A percentile compares a stretch with the other conserved stretches of the same genome.
phyloP scores from a whole-genome alignment of 371 early-diverging fungal species.

The Mucor saturninus region DNA sequence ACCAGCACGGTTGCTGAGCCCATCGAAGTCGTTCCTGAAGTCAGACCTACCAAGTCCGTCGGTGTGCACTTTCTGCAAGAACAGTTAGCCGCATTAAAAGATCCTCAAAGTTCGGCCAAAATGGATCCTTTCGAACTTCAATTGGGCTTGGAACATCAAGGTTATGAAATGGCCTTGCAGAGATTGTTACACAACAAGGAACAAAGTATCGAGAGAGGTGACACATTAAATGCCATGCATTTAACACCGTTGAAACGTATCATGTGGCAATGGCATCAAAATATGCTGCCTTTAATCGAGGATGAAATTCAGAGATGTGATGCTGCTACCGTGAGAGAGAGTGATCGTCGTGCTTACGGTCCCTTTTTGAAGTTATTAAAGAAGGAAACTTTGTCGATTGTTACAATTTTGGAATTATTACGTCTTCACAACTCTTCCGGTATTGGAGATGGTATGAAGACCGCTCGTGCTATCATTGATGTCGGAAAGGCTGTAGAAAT shows the following conservation, averaged over 20 bases:
- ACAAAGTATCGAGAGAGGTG: slow-evolving; percentile 59
- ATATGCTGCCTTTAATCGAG: slow-evolving; percentile 67
- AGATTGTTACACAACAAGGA: slow-evolving; percentile 66
- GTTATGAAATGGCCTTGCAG: slow-evolving; percentile 80
- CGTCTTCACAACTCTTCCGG: slow-evolving; percentile 67
- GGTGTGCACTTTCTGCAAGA: slow-evolving; percentile 82
- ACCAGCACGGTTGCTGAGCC: neutral
- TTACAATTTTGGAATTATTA: slow-evolving; percentile 83
- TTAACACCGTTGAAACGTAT: slow-evolving; percentile 58
- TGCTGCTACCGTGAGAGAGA: slow-evolving; percentile 29
- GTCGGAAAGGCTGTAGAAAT: slow-evolving; percentile 84
- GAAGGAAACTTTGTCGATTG: slow-evolving; percentile 80
- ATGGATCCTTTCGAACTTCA: slow-evolving; percentile 79
- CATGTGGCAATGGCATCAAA: slow-evolving; percentile 82
- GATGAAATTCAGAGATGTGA: slow-evolving; percentile 64
- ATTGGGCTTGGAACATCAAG: slow-evolving; percentile 82
- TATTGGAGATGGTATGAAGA: slow-evolving; percentile 67
- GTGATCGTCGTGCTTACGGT: slow-evolving; percentile 61
- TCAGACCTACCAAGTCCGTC: slow-evolving; percentile 55
- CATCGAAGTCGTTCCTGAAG: slow-evolving; percentile 38
- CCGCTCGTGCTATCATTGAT: slow-evolving; percentile 63
- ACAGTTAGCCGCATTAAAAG: slow-evolving; percentile 67
- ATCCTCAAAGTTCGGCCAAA: slow-evolving; percentile 36
- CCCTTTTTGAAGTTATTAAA: slow-evolving; percentile 77
- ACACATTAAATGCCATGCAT: slow-evolving; percentile 58